phyloP scores from a whole-genome alignment of 371 early-diverging fungal species.

The Ordospora pajunii region DNA sequence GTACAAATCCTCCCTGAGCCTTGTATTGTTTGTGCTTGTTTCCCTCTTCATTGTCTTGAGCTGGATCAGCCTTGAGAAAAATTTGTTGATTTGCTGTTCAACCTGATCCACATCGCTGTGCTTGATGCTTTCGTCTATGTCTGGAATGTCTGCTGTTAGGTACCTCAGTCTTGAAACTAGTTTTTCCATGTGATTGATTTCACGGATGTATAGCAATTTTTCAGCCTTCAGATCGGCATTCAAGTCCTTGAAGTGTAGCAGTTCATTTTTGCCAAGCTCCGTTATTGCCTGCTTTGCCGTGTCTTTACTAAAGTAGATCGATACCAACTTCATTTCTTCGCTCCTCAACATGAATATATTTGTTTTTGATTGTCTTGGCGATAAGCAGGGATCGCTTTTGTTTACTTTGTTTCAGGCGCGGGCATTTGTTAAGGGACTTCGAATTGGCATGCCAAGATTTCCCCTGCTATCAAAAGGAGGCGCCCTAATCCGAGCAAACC shows the following conservation, averaged over 20 bases:
- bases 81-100: conserved; percentile 51
- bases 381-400: conserved; percentile 22
- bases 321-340: conserved; percentile 54
- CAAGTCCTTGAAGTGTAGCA: conserved; percentile 51
- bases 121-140: conserved; percentile 8
- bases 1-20: conserved; percentile 44
- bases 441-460: no score
- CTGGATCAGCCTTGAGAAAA: conserved; percentile 49
- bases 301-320: conserved; percentile 57
- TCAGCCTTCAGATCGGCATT: conserved; percentile 14
- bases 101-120: conserved; percentile 30
- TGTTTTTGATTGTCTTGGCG: conserved; percentile 1
- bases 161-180: conserved; percentile 39
- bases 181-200: conserved; percentile 49
- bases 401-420: conserved; percentile 14
- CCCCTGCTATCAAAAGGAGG: no score
- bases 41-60: conserved; percentile 53
- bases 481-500: no score
- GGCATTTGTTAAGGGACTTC: no score
- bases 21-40: conserved; percentile 15
- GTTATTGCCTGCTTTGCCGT: conserved; percentile 47
- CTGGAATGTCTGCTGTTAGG: conserved; percentile 35
- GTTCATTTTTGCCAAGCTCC: conserved; percentile 48
- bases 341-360: conserved; percentile 52
- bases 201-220: conserved; percentile 33